Evolutionary conservation across 169 alveolate species (phyloP), one percentile per base, ranked within the genome.

Genomic region (Cryptosporidium sp.): DNA sequence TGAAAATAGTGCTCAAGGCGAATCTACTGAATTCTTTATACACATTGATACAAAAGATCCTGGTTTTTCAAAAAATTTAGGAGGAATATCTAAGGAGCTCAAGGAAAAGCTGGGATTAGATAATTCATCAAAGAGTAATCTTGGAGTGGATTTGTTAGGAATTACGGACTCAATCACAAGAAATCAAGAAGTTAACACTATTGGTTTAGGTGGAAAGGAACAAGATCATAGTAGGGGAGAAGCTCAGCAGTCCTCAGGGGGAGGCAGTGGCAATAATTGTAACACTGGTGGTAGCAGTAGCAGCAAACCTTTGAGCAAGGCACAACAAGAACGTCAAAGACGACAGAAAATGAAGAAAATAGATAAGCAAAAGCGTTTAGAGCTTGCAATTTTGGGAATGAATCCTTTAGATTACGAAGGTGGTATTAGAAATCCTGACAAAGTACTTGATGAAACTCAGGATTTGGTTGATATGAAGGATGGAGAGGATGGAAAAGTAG

Each of bases 321-420:
- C 89, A 10, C 89, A 80, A 23, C 89, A 80, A 31, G 89, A 80
- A 10, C 73, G 89, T 42, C 89, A 62, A 56, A 80, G 95, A 92
- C 70, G 95, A 8, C 91, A 92, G 9, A 73, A 92, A 12, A 71
- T 93, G 75, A 94, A 93, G 72, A 75, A 85, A 37, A 70, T 93
- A 69, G 91, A 70, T 16, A 93, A 93, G 56, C 94, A 93, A 80
- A 93, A 94, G 60, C 68, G 95, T 26, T 68, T 93, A 18, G 95
- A 94, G 62, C 84, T 92, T 60, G 95, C 93, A 1, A 93, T 92
- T 70, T 72, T 93, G 94, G 95, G 95, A 10, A 80, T 80, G 89
- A 67, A 80, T 42, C 75, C 75, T 0, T 23, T 62, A 33, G 89
- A 80, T n/a, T 80, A 80, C 9, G 89, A 80, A 8, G 52, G 69